A percentile compares a stretch with the other conserved stretches of the same genome.
phyloP scores from a whole-genome alignment of 148 eudicot species.

The Nepenthes mirabilis region DNA sequence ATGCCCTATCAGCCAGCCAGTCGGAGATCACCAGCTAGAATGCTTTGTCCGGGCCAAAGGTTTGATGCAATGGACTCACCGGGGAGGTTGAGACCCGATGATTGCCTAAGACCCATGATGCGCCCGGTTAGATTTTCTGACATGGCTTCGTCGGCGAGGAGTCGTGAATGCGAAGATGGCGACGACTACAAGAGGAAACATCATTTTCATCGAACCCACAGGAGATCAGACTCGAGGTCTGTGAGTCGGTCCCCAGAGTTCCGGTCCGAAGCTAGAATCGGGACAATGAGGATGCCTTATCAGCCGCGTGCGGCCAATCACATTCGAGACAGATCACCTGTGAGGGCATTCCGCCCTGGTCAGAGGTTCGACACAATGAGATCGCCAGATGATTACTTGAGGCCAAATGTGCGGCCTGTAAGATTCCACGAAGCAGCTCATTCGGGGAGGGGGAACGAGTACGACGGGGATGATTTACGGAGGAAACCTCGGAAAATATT shows the following conservation, averaged over 20 bases:
- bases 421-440: conserved; percentile 23
- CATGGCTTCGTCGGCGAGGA: conserved; percentile 10
- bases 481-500: conserved; percentile 27
- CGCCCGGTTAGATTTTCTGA: conserved; percentile 20
- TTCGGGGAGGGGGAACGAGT: conserved; percentile 24
- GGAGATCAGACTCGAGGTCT: conserved; percentile 54
- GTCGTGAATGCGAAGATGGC: conserved; percentile 9
- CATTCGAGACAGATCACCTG: conserved; percentile 34
- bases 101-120: conserved; percentile 11
- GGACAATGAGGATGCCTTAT: conserved; percentile 28
- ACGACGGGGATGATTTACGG: conserved; percentile 21
- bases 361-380: conserved; percentile 31
- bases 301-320: conserved; percentile 11
- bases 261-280: conserved; percentile 36
- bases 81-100: conserved; percentile 18
- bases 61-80: conserved; percentile 6
- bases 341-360: conserved; percentile 21
- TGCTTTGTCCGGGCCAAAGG: conserved; percentile 13
- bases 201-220: conserved; percentile 18
- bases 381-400: conserved; percentile 18
- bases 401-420: conserved; percentile 23
- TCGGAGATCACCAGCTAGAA: conserved; percentile 14
- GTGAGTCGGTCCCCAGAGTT: conserved; percentile 50
- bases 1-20: conserved; percentile 8
- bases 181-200: conserved; percentile 10